Percentiles rank a stretch among this genome's conserved stretches.
Evolutionary conservation across 2,329 filamentous ascomycete species (phyloP).

Genomic region (Rhytidhysteron rufulum): DNA sequence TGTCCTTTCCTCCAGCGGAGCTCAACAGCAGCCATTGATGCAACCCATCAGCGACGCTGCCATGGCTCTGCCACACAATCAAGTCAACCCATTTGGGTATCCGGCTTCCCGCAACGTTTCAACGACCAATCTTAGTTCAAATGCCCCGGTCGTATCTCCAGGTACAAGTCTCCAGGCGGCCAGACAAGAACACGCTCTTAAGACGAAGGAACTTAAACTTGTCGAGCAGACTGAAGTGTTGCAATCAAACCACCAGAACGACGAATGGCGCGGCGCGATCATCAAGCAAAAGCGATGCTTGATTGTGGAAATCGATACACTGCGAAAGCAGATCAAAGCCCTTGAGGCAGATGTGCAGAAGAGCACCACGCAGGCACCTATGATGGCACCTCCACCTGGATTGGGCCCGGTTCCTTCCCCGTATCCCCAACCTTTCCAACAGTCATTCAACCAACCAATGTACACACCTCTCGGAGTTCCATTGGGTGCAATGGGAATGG

Average conservation of each 20-base stretch:
- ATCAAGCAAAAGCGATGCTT: constrained; percentile 33
- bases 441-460: constrained; percentile 18
- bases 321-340: constrained; percentile 31
- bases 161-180: constrained; percentile 23
- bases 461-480: constrained; percentile 13
- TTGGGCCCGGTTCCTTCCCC: constrained; percentile 8
- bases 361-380: constrained; percentile 5
- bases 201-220: constrained; percentile 30
- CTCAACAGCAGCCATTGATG: constrained; percentile 6
- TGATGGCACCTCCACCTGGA: constrained; percentile 9
- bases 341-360: constrained; percentile 13
- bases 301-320: constrained; percentile 31
- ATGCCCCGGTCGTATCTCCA: neutral
- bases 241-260: constrained; percentile 27
- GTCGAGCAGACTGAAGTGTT: constrained; percentile 35
- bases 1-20: neutral
- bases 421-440: constrained; percentile 23
- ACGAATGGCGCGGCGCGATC: constrained; percentile 28
- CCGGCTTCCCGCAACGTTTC: constrained; percentile 17
- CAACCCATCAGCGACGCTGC: constrained; percentile 11
- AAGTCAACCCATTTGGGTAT: neutral
- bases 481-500: constrained; percentile 2
- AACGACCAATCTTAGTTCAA: neutral
- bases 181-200: constrained; percentile 23
- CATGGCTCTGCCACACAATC: constrained; percentile 10